Percentiles rank a stretch among this genome's conserved stretches.
These are phyloP conservation scores for Jamesozyma gamospora DNA, from an alignment of 805 yeast genomes.

Conservation along the genomic window DNA sequence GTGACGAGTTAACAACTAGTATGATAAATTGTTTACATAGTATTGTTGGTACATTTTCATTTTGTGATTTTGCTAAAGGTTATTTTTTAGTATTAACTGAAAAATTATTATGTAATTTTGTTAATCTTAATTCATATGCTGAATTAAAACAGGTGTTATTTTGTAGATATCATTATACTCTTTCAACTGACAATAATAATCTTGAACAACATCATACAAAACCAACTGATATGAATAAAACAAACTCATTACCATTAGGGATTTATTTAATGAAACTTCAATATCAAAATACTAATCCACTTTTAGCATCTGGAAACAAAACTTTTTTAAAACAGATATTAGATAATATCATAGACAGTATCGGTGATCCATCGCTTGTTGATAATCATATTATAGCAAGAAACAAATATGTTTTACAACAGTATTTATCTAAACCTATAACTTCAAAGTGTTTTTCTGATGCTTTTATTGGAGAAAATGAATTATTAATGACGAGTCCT, in stretches of 20 bases:
- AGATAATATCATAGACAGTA: slow-evolving; percentile 59
- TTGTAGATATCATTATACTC: slow-evolving; percentile 64
- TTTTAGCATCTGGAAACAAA: slow-evolving; percentile 45
- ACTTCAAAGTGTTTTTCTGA: slow-evolving; percentile 37
- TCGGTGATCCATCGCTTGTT: slow-evolving; percentile 53
- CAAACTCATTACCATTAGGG: slow-evolving; percentile 25
- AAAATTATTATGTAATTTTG: slow-evolving; percentile 37
- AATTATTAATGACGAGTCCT: slow-evolving; percentile 25
- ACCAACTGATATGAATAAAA: slow-evolving; percentile 31
- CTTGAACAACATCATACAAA: slow-evolving; percentile 59
- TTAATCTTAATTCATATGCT: slow-evolving; percentile 41
- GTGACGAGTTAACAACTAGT: slow-evolving; percentile 6
- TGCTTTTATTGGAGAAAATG: slow-evolving; percentile 42
- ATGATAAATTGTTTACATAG: slow-evolving; percentile 57
- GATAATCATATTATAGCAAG: slow-evolving; percentile 34
- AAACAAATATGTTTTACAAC: slow-evolving; percentile 38
- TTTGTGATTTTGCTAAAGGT: slow-evolving; percentile 61
- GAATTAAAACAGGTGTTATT: slow-evolving; percentile 69
- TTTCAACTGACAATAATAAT: slow-evolving; percentile 48
- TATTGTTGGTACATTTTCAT: slow-evolving; percentile 56
- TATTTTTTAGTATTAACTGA: slow-evolving; percentile 53
- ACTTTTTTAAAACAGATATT: slow-evolving; percentile 63
- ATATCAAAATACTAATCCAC: slow-evolving; percentile 43
- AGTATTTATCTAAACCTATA: slow-evolving; percentile 39
- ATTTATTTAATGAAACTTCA: slow-evolving; percentile 30